Percentiles rank a stretch among this genome's conserved stretches.
These are phyloP conservation scores for Russula abietina DNA, from an alignment of 768 basidiomycete species.

Conservation along the genomic window DNA sequence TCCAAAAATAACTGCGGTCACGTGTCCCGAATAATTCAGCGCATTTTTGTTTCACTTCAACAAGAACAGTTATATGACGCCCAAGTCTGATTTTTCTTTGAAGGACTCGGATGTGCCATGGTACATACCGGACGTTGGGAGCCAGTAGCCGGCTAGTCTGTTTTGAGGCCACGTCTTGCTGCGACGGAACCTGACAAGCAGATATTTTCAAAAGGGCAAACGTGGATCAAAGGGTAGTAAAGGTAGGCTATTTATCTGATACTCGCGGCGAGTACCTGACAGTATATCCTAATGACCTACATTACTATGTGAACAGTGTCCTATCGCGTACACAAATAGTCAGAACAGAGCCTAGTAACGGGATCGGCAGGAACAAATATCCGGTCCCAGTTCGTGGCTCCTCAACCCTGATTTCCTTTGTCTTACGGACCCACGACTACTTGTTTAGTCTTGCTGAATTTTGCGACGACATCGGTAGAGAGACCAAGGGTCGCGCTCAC, in stretches of 20 bases:
- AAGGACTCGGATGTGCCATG: too few species aligned
- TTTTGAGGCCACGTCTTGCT: too few species aligned
- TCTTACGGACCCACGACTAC: background rate
- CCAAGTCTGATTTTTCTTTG: too few species aligned
- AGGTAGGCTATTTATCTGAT: background rate
- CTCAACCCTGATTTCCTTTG: background rate
- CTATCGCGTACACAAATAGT: background rate
- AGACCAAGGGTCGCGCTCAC: slow-evolving; percentile 58
- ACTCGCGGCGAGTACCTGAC: background rate
- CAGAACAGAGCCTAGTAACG: background rate
- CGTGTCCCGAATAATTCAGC: too few species aligned
- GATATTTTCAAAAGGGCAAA: too few species aligned
- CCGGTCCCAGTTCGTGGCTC: background rate
- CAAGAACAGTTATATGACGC: too few species aligned
- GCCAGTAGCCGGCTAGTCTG: too few species aligned
- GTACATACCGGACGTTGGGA: too few species aligned
- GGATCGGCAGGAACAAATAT: too few species aligned
- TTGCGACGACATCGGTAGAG: slow-evolving; percentile 44
- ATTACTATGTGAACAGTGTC: background rate
- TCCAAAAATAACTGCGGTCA: too few species aligned
- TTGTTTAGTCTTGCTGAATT: slow-evolving; percentile 36
- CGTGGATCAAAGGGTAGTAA: background rate
- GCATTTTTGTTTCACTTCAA: too few species aligned
- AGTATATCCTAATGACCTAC: background rate
- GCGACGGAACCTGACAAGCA: too few species aligned